Evolutionary conservation across 139 green algal genomes (phyloP).

Genomic region (Tetraselmis chui): DNA sequence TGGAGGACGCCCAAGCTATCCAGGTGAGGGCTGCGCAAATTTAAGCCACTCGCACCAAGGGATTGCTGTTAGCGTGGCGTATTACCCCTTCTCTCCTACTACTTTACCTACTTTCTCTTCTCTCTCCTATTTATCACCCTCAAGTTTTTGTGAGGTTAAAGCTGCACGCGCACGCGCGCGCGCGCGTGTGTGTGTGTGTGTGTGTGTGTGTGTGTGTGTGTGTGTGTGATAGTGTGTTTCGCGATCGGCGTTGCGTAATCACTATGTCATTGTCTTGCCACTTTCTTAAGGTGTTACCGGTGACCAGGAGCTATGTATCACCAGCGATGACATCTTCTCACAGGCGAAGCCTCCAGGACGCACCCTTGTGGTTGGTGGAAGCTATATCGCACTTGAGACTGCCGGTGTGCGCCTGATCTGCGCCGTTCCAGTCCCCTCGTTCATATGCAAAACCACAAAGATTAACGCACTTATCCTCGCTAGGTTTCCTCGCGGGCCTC

Average conservation of each 20-base stretch:
- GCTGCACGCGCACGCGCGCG: too few relatives aligned
- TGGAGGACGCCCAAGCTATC: conserved; percentile 46
- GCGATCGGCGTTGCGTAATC: not conserved
- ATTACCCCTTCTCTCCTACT: not conserved
- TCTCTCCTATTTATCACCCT: too few relatives aligned
- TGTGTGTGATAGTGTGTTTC: too few relatives aligned
- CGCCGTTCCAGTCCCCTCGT: conserved; percentile 12
- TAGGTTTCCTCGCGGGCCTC: conserved; percentile 1
- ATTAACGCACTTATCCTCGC: not conserved
- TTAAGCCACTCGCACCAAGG: too few relatives aligned
- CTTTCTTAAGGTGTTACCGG: conserved; percentile 14
- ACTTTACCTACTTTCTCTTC: not conserved
- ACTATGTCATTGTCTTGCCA: too few relatives aligned
- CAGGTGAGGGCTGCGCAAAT: conserved; percentile 20
- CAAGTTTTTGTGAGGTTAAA: too few relatives aligned
- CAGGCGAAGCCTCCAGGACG: conserved; percentile 28
- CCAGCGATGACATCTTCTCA: conserved; percentile 46
- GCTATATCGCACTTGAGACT: conserved; percentile 45
- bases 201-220: too few relatives aligned
- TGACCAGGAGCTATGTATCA: conserved; percentile 45
- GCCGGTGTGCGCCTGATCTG: conserved; percentile 12
- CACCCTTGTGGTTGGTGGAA: conserved; percentile 39
- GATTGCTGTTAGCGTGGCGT: too few relatives aligned
- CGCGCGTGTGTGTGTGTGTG: too few relatives aligned
- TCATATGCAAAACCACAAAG: not conserved